phyloP scores from a whole-genome alignment of 768 basidiomycete species.

The Chlorophyllum brunneum region DNA sequence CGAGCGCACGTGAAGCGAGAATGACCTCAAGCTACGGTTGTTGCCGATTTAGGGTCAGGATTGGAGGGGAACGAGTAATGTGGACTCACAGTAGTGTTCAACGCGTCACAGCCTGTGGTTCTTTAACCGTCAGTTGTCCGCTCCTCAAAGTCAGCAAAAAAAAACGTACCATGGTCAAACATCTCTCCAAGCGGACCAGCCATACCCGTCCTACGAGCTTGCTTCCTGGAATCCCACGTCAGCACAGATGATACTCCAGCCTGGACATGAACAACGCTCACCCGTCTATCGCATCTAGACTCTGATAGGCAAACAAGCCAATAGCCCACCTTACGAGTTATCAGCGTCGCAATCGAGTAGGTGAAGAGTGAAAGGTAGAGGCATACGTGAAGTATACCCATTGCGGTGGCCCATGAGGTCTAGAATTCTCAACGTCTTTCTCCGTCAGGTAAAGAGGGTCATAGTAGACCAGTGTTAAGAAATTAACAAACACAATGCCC shows the following conservation, averaged over 20 bases:
- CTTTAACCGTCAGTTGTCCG: not conserved
- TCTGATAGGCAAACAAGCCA: slow-evolving; percentile 91
- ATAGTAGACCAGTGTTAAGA: slow-evolving; percentile 76
- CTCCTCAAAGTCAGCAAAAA: not conserved
- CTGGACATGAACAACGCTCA: slow-evolving; percentile 28
- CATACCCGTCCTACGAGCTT: slow-evolving; percentile 94
- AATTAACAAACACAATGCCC: slow-evolving; percentile 76
- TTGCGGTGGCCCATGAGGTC: slow-evolving; percentile 50
- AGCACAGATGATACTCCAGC: slow-evolving; percentile 1
- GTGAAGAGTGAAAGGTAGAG: not conserved
- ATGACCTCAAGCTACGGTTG: slow-evolving; percentile 75
- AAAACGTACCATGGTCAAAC: slow-evolving; percentile 86
- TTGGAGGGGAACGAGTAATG: not conserved
- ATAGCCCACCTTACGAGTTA: slow-evolving; percentile 67
- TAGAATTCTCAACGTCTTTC: slow-evolving; percentile 45
- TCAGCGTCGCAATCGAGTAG: not conserved
- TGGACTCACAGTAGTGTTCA: slow-evolving; percentile 89
- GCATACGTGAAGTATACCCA: slow-evolving; percentile 92
- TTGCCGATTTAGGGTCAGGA: not conserved
- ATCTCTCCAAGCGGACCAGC: slow-evolving; percentile 96
- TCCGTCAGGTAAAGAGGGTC: slow-evolving; percentile 76
- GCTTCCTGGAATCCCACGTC: slow-evolving; percentile 56
- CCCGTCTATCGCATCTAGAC: slow-evolving; percentile 87
- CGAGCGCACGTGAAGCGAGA: slow-evolving; percentile 78
- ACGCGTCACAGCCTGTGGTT: slow-evolving; percentile 74